A percentile compares a stretch with the other conserved stretches of the same genome.
These are phyloP conservation scores for Alternaria infectoria DNA, from an alignment of 2,329 filamentous ascomycete genomes.

Conservation along the genomic window DNA sequence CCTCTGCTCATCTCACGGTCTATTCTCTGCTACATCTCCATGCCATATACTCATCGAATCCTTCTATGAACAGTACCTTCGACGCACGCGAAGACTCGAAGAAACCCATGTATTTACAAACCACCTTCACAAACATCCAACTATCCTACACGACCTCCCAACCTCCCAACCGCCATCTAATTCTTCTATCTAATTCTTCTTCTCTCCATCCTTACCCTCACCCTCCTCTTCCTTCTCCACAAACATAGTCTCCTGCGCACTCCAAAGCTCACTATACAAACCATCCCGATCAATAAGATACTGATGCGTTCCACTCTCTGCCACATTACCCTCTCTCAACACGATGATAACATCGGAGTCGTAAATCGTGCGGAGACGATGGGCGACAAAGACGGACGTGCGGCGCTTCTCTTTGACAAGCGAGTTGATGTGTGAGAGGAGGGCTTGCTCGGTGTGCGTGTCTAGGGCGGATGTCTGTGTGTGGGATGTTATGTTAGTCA, in stretches of 20 bases:
- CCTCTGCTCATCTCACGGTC: too few species aligned
- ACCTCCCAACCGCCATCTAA: not conserved
- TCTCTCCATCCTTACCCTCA: not conserved
- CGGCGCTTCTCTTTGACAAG: conserved; percentile 86
- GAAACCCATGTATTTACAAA: not conserved
- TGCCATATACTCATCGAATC: too few species aligned
- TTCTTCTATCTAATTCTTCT: conserved; percentile 3
- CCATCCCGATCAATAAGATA: conserved; percentile 79
- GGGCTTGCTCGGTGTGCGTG: conserved; percentile 88
- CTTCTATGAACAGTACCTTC: not conserved
- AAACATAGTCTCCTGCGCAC: conserved; percentile 56
- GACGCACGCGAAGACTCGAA: not conserved
- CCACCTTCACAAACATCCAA: not conserved
- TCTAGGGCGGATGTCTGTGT: conserved; percentile 83
- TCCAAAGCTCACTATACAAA: conserved; percentile 90
- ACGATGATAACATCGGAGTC: conserved; percentile 93
- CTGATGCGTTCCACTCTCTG: conserved; percentile 85
- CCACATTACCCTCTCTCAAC: conserved; percentile 81
- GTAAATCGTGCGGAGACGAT: conserved; percentile 89
- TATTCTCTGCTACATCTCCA: too few species aligned
- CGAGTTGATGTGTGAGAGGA: conserved; percentile 91
- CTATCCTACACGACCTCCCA: not conserved
- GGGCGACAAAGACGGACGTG: conserved; percentile 94
- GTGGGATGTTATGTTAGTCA: not conserved
- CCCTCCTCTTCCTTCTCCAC: conserved; percentile 20